Base-by-base conservation (phyloP, 2,329 filamentous ascomycete species). In the Triangularia setosa region DNA sequence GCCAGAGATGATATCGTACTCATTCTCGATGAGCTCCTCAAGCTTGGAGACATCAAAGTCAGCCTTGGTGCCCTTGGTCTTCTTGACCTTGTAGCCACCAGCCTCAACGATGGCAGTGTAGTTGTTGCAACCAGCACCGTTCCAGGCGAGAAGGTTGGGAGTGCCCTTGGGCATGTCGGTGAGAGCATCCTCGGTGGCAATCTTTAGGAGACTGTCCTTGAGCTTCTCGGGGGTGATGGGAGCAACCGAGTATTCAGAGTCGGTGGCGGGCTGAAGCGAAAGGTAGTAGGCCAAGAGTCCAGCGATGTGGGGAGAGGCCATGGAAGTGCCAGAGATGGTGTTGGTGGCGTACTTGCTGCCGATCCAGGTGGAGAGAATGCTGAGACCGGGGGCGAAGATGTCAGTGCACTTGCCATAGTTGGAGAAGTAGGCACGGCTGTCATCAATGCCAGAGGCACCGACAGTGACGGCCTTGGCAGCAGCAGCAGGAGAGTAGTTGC, bases 401-500 rank as follows among this genome's bases (percentile, higher is more conserved):
- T 99, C 95, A 78, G 94, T 97, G 87, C 95, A 99, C 86, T 94
- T 95, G 79, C 95, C 95, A 80, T 89, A 98, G 91, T 99, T 99
- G 87, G 96, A 99, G 89, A 99, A 99, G 87, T 98, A 99, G 70
- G 95, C 95, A 81, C 95, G 94, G 84, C 92, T 92, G 77, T 99
- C 95, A 74, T 90, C 87, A 66, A 99, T 87, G 72, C 92, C 95
- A 55, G 93, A 96, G 71, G 95, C 95, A 80, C 94, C 96, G 69
- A 99, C 95, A 65, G 95, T 99, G 77, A 99, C 87, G 71, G 95
- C 93, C 75, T 96, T 92, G 73, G 87, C 84, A 72, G 96, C 93
- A 69, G 94, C 91, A 74, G 95, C 96, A 66, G 95, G 95, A 48
- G 95, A 99, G 87, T 98, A 99, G 84, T 95, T 96, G 90, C 95